A percentile compares a stretch with the other conserved stretches of the same genome.
Evolutionary conservation across 805 yeast genomes (phyloP).

Genomic region (Metschnikowia borealis): DNA sequence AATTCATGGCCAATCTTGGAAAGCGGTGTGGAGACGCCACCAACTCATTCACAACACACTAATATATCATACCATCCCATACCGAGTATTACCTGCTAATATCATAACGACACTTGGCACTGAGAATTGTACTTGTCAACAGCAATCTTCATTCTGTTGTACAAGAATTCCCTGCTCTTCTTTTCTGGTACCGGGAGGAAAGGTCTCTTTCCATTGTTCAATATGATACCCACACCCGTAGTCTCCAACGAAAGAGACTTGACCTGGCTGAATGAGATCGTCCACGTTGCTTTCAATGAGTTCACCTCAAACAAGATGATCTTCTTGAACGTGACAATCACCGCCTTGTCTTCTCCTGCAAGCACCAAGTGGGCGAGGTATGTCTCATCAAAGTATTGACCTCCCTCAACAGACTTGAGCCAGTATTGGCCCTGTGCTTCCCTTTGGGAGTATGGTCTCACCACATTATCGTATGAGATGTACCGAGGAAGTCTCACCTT

Average conservation of each 20-base stretch:
- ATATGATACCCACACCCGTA: constrained; percentile 69
- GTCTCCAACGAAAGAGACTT: constrained; percentile 70
- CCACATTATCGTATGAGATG: constrained; percentile 63
- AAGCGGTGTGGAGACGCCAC: constrained; percentile 45
- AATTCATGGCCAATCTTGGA: constrained; percentile 40
- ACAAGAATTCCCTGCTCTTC: constrained; percentile 59
- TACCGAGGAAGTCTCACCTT: constrained; percentile 81
- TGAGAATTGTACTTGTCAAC: constrained; percentile 74
- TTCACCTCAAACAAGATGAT: constrained; percentile 67
- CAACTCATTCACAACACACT: constrained; percentile 5
- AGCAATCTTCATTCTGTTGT: constrained; percentile 71
- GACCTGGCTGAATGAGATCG: constrained; percentile 57
- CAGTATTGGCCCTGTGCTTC: constrained; percentile 95
- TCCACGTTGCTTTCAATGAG: constrained; percentile 65
- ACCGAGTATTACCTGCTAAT: background rate
- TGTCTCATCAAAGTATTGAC: constrained; percentile 62
- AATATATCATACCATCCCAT: background rate
- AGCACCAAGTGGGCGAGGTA: constrained; percentile 84
- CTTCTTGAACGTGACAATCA: constrained; percentile 68
- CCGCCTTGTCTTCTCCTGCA: constrained; percentile 75
- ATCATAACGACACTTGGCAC: constrained; percentile 44
- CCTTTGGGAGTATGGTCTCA: constrained; percentile 70
- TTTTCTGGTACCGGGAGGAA: constrained; percentile 79
- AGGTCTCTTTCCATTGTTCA: constrained; percentile 43
- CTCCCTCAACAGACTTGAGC: constrained; percentile 82